These are phyloP conservation scores for Fusarium globosum DNA, from an alignment of 2,329 filamentous ascomycete species.

Conservation along the genomic window DNA sequence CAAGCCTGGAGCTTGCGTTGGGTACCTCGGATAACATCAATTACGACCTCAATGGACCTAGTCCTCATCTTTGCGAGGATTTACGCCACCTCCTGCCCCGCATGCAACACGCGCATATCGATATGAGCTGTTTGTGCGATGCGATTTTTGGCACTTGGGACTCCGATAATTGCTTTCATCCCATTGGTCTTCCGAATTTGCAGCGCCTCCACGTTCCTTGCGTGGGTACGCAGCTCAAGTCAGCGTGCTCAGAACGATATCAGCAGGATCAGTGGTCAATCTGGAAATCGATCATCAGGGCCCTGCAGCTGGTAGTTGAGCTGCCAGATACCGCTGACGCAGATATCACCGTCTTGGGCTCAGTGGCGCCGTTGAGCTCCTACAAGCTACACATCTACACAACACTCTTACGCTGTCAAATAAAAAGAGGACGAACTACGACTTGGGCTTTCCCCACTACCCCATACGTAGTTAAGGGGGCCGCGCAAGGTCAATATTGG, in stretches of 20 bases:
- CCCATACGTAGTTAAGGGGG: neutral
- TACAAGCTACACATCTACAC: neutral
- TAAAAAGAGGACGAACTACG: neutral
- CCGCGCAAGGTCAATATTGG: neutral
- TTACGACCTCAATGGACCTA: rapidly evolving
- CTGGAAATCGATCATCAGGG: neutral
- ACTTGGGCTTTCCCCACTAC: constrained; percentile 1
- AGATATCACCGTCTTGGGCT: neutral
- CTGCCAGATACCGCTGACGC: neutral
- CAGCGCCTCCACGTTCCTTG: neutral
- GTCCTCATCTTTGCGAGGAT: neutral
- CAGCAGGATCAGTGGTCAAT: rapidly evolving
- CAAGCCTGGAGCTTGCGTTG: neutral
- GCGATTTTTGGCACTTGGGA: constrained; percentile 1
- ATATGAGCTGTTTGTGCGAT: neutral
- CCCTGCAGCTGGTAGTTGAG: neutral
- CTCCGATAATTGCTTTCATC: neutral
- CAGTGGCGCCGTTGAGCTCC: neutral
- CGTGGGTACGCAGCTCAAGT: rapidly evolving
- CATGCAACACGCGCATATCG: constrained; percentile 3
- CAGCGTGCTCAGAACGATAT: neutral
- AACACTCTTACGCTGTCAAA: constrained; percentile 1
- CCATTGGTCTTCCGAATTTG: neutral
- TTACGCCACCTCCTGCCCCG: neutral
- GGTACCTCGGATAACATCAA: neutral